These are phyloP conservation scores for Crithidia thermophila DNA, from an alignment of 208 protist species.

Conservation along the genomic window DNA sequence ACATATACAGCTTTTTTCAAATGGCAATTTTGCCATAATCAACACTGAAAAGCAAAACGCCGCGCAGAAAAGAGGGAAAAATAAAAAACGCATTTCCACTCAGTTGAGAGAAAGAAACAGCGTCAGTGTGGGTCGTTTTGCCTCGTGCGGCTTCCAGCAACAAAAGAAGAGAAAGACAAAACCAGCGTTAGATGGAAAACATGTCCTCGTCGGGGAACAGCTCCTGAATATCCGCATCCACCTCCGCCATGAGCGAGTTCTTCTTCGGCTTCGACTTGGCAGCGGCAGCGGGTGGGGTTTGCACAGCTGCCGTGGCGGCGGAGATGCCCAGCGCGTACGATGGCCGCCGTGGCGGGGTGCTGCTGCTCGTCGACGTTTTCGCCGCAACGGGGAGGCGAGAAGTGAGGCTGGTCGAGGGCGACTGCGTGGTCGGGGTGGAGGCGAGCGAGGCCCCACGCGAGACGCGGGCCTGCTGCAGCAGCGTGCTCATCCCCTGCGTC, in stretches of 20 bases:
- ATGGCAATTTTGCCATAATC: too few relatives aligned
- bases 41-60: too few relatives aligned
- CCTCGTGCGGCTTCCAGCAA: too few relatives aligned
- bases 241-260: conserved; percentile 7
- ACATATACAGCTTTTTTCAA: too few relatives aligned
- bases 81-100: too few relatives aligned
- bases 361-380: background rate
- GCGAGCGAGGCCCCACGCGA: background rate
- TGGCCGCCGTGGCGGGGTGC: background rate
- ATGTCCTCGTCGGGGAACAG: conserved; percentile 21
- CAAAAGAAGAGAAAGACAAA: background rate
- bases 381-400: background rate
- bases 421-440: background rate
- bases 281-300: background rate
- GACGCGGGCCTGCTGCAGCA: background rate
- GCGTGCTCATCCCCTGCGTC: background rate
- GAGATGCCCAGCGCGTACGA: conserved; percentile 1
- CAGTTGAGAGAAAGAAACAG: too few relatives aligned
- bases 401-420: background rate
- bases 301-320: background rate
- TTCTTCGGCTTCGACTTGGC: background rate
- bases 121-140: too few relatives aligned
- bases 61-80: too few relatives aligned
- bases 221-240: conserved; percentile 24
- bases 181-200: background rate